A percentile compares a stretch with the other conserved stretches of the same genome.
phyloP scores from a whole-genome alignment of 257 asterid species.

The Cinchona pubescens region DNA sequence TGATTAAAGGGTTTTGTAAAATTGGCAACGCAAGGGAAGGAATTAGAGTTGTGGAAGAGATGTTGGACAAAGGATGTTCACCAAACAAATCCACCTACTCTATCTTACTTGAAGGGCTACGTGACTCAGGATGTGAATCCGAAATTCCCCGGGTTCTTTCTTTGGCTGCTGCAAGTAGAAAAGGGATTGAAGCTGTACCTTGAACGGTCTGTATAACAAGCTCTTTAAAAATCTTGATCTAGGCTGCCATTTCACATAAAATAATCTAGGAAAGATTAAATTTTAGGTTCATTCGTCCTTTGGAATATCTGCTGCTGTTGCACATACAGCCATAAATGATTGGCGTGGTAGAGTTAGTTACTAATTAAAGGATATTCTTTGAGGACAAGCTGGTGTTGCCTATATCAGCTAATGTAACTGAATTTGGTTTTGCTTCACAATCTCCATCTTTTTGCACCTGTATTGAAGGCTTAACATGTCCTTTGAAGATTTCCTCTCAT shows the following conservation, averaged over 20 bases:
- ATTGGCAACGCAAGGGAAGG: constrained; percentile 69
- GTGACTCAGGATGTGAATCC: constrained; percentile 40
- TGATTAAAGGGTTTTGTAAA: constrained; percentile 73
- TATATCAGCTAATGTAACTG: too few species aligned
- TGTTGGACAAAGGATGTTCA: constrained; percentile 55
- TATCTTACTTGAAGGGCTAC: constrained; percentile 53
- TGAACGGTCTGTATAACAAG: constrained; percentile 43
- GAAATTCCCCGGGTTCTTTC: constrained; percentile 46
- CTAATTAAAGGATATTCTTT: too few species aligned
- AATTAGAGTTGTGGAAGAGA: constrained; percentile 65
- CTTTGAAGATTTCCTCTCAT: too few species aligned
- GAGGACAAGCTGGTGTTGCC: too few species aligned
- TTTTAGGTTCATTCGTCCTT: not conserved
- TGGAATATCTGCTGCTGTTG: not conserved
- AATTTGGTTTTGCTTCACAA: too few species aligned
- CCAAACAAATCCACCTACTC: constrained; percentile 63
- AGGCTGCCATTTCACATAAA: constrained; percentile 24
- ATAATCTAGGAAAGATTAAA: constrained; percentile 15
- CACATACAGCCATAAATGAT: too few species aligned
- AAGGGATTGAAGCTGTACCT: constrained; percentile 27
- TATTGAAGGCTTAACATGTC: too few species aligned
- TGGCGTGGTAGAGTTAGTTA: too few species aligned
- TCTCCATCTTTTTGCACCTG: too few species aligned
- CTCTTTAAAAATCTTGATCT: constrained; percentile 22
- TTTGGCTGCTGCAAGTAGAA: constrained; percentile 39